Evolutionary conservation across 169 alveolate genomes (phyloP).

Genomic region (Miamiensis avidus): DNA sequence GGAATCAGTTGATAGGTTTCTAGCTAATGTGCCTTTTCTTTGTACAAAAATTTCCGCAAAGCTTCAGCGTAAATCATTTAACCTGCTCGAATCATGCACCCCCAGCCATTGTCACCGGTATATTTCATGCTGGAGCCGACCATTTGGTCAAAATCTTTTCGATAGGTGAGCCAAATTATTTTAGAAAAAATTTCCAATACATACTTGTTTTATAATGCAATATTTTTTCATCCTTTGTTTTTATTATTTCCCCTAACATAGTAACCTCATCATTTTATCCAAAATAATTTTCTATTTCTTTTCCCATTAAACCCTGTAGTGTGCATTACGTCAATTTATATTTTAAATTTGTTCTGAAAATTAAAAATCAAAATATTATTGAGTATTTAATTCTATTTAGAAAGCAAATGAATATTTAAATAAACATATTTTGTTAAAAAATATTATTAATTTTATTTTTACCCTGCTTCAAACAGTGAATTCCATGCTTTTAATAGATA

Average conservation of each 20-base stretch:
- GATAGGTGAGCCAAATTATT: slow-evolving; percentile 25
- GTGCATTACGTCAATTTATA: too few relatives aligned
- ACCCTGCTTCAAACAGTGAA: too few relatives aligned
- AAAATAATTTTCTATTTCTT: background rate
- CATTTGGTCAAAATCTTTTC: slow-evolving; percentile 18
- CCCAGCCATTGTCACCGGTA: slow-evolving; percentile 47
- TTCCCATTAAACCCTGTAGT: too few relatives aligned
- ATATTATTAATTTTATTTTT: too few relatives aligned
- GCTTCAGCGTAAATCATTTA: slow-evolving; percentile 38
- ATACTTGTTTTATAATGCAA: background rate
- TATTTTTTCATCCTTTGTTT: background rate
- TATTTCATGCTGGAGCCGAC: background rate
- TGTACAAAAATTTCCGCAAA: slow-evolving; percentile 14
- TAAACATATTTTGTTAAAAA: too few relatives aligned
- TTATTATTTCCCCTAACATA: background rate
- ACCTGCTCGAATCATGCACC: slow-evolving; percentile 43
- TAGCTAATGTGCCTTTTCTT: slow-evolving; percentile 7
- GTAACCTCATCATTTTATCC: background rate
- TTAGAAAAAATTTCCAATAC: background rate
- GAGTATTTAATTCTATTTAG: too few relatives aligned
- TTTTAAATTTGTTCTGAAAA: too few relatives aligned
- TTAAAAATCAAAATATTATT: too few relatives aligned
- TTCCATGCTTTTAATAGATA: too few relatives aligned
- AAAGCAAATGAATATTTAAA: too few relatives aligned
- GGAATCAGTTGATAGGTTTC: too few relatives aligned